Evolutionary conservation across 768 basidiomycete genomes (phyloP).

Genomic region (Boletus fagicola): DNA sequence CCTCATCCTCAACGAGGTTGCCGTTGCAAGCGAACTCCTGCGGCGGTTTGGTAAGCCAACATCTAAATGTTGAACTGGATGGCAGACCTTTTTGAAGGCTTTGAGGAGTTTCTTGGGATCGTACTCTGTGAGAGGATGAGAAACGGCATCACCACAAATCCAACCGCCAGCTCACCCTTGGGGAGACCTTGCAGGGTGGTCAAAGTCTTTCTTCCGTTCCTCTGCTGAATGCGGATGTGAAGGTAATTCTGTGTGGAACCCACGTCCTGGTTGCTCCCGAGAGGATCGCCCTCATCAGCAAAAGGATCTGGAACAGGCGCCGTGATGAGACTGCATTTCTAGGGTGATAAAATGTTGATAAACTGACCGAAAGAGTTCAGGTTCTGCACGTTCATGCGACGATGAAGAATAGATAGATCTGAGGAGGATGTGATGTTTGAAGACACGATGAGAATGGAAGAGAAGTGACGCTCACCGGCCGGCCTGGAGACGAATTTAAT

Average conservation of each 20-base stretch:
- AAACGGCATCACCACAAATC: constrained; percentile 13
- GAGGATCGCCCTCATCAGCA: constrained; percentile 89
- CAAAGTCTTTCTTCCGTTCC: constrained; percentile 98
- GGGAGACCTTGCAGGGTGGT: constrained; percentile 96
- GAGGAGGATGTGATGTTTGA: constrained; percentile 47
- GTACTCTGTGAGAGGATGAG: constrained; percentile 62
- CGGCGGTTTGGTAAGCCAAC: constrained; percentile 7
- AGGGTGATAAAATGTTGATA: constrained; percentile 15
- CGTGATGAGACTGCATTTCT: constrained; percentile 10
- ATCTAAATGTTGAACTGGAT: background rate
- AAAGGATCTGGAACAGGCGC: constrained; percentile 72
- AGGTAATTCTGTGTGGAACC: constrained; percentile 82
- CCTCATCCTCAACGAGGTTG: constrained; percentile 91
- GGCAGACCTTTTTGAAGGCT: constrained; percentile 91
- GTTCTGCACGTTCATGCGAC: constrained; percentile 96
- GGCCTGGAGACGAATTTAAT: constrained; percentile 24
- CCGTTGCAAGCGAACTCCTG: constrained; percentile 99
- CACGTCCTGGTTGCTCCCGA: constrained; percentile 69
- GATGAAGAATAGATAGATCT: constrained; percentile 43
- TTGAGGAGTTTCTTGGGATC: constrained; percentile 98
- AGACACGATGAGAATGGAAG: constrained; percentile 32
- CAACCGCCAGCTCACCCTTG: constrained; percentile 55
- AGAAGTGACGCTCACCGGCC: constrained; percentile 11
- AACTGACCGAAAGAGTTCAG: constrained; percentile 71
- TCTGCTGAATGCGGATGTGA: constrained; percentile 97